Percentiles rank a stretch among this genome's conserved stretches.
Conservation (phyloP, 1,284 basidiomycete genomes). For the Rhodotorula mucilaginosa region DNA sequence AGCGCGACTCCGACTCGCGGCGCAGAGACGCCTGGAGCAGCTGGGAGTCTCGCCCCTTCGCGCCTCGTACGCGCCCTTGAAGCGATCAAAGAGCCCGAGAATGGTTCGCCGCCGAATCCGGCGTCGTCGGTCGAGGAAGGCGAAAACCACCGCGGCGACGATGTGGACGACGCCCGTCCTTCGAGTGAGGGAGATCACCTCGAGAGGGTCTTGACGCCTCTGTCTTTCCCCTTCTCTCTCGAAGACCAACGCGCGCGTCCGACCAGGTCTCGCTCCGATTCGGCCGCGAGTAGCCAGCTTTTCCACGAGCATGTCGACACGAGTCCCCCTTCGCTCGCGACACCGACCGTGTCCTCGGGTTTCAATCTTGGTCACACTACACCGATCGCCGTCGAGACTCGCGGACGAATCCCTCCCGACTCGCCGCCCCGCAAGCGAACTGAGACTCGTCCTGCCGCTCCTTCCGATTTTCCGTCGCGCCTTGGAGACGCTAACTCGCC, state of each 20-base stretch:
- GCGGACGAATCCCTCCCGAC: background rate
- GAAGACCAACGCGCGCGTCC: background rate
- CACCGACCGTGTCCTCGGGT: no score
- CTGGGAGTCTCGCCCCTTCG: background rate
- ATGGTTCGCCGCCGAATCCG: background rate
- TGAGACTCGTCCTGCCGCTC: background rate
- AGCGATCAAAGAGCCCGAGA: slow-evolving; percentile 16
- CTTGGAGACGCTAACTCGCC: background rate
- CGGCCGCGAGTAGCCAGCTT: background rate
- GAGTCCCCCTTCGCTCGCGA: background rate
- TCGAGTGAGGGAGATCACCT: slow-evolving; percentile 5
- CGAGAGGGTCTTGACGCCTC: slow-evolving; percentile 15
- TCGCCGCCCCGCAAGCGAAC: slow-evolving; percentile 1
- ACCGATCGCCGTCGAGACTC: background rate
- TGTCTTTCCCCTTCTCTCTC: background rate
- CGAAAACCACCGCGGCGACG: background rate
- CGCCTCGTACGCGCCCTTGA: slow-evolving; percentile 9
- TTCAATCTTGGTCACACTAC: no score
- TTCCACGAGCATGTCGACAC: slow-evolving; percentile 6
- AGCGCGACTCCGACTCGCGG: background rate
- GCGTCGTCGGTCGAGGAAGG: background rate
- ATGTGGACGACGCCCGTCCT: background rate
- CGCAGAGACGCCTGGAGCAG: no score
- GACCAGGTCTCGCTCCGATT: background rate
- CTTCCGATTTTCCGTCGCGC: no score